Conservation (phyloP, 1,284 basidiomycete species). For the Lentinula novae-zelandiae region DNA sequence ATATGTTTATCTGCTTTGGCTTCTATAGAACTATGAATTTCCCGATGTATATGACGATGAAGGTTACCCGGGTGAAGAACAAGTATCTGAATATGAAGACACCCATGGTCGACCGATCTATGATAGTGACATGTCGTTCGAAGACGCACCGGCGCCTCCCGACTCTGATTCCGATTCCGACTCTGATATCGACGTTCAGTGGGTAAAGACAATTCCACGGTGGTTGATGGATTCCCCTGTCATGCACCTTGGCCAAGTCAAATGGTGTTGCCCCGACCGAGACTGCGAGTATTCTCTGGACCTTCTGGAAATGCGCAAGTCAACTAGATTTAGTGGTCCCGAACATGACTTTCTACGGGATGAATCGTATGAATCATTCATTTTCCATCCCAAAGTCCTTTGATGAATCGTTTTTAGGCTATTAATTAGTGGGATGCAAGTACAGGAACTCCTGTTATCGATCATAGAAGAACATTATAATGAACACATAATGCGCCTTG, state of each 20-base stretch:
- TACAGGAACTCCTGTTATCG: constrained; percentile 23
- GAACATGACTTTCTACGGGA: constrained; percentile 20
- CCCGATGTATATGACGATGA: constrained; percentile 7
- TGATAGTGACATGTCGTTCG: constrained; percentile 40
- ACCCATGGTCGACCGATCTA: constrained; percentile 9
- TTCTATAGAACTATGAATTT: background rate
- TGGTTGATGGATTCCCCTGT: constrained; percentile 27
- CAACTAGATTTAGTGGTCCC: constrained; percentile 16
- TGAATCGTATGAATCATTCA: constrained; percentile 12
- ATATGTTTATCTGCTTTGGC: background rate
- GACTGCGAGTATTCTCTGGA: constrained; percentile 28
- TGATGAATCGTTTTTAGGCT: constrained; percentile 17
- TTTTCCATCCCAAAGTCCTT: too few species aligned
- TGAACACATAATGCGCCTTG: constrained; percentile 22
- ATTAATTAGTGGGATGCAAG: constrained; percentile 24
- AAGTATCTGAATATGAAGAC: constrained; percentile 18
- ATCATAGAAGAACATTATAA: constrained; percentile 34
- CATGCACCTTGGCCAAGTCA: constrained; percentile 29
- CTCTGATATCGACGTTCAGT: constrained; percentile 15
- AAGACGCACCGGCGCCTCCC: constrained; percentile 33
- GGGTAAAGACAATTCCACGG: constrained; percentile 23
- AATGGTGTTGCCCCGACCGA: constrained; percentile 28
- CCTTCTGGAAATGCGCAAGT: constrained; percentile 21
- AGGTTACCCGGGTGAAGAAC: constrained; percentile 1
- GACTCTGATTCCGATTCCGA: constrained; percentile 18